Conservation (phyloP, 352 stramenopile species). For the Phytophthora constricta region DNA sequence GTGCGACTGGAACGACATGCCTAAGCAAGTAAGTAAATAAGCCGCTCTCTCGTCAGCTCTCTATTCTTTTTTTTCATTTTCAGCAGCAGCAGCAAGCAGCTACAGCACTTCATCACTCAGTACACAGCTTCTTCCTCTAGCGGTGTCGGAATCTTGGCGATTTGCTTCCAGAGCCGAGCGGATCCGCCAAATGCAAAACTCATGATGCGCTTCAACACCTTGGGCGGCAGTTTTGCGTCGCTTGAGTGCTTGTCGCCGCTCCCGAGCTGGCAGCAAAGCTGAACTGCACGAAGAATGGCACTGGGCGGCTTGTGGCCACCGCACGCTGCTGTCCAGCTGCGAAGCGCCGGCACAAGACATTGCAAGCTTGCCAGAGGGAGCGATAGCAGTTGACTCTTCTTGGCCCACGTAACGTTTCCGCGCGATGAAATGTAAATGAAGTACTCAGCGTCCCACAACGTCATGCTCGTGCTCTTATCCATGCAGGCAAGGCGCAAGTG, state of each 20-base stretch:
- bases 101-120: constrained; percentile 21
- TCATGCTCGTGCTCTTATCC: constrained; percentile 55
- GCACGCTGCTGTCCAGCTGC: constrained; percentile 55
- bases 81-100: background rate
- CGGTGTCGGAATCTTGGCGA: constrained; percentile 45
- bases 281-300: constrained; percentile 52
- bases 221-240: constrained; percentile 24
- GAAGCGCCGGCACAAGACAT: constrained; percentile 57
- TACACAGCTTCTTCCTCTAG: constrained; percentile 63
- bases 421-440: constrained; percentile 71
- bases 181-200: constrained; percentile 69
- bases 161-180: constrained; percentile 72
- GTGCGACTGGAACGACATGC: constrained; percentile 23
- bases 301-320: constrained; percentile 41
- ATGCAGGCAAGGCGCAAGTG: constrained; percentile 75
- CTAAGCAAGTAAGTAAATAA: constrained; percentile 44
- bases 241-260: constrained; percentile 29
- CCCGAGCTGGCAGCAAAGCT: constrained; percentile 61
- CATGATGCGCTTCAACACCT: constrained; percentile 63
- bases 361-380: constrained; percentile 67
- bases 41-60: constrained; percentile 30
- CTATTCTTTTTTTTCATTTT: constrained; percentile 12
- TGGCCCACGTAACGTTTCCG: constrained; percentile 58
- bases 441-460: constrained; percentile 84
- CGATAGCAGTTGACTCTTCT: constrained; percentile 73